These are phyloP conservation scores for Teratosphaeriaceae sp. DNA, from an alignment of 2,329 filamentous ascomycete genomes.

Conservation along the genomic window DNA sequence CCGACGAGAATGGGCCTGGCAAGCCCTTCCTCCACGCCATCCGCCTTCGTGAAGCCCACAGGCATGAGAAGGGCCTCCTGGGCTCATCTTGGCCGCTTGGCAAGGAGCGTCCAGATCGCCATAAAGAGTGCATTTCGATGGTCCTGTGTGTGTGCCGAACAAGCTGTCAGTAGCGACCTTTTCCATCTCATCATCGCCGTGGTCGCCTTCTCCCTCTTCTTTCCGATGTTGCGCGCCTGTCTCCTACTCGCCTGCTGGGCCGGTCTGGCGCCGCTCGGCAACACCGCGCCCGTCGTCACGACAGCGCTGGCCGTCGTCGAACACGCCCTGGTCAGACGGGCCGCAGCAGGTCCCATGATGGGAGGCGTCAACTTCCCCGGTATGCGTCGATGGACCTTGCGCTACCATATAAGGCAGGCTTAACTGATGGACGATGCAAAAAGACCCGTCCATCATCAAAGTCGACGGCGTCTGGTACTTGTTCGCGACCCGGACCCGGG, in stretches of 20 bases:
- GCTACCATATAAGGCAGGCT: not conserved
- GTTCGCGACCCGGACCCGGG: constrained; percentile 42
- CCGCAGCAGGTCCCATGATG: constrained; percentile 20
- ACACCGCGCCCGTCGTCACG: constrained; percentile 4
- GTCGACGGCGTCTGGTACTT: constrained; percentile 50
- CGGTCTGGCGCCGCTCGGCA: not conserved
- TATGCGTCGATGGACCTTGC: constrained; percentile 2
- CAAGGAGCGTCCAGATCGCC: no score
- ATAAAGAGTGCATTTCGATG: no score
- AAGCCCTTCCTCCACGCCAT: no score
- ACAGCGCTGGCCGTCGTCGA: constrained; percentile 4
- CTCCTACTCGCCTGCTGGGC: constrained; percentile 4
- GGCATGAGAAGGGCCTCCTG: no score
- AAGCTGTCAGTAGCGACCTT: no score
- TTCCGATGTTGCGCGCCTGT: constrained; percentile 1
- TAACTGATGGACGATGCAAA: not conserved
- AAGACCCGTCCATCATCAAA: constrained; percentile 49
- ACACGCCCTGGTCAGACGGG: constrained; percentile 10
- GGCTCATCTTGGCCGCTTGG: no score
- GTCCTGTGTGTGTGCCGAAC: no score
- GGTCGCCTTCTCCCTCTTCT: not conserved
- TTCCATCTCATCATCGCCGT: not conserved
- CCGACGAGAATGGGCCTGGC: no score
- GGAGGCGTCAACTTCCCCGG: constrained; percentile 43
- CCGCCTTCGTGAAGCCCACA: no score